phyloP scores from a whole-genome alignment of 2,329 filamentous ascomycete species.

The Pestalotiopsis fici region DNA sequence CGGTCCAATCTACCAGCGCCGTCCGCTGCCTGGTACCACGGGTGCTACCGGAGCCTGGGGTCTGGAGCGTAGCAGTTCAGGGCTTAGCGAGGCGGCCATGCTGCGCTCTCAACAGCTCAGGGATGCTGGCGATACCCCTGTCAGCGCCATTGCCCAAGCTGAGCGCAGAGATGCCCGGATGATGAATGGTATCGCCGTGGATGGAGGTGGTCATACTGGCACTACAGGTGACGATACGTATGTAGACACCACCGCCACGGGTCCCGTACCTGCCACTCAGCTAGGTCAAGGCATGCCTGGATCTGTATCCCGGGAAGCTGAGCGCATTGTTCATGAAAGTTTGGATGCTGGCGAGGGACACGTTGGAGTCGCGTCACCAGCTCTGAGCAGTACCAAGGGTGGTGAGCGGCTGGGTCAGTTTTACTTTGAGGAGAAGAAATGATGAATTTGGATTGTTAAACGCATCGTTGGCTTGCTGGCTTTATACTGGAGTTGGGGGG shows the following conservation, averaged over 20 bases:
- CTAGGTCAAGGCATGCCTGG: slow-evolving; percentile 33
- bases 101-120: slow-evolving; percentile 27
- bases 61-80: slow-evolving; percentile 53
- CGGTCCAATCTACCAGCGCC: slow-evolving; percentile 69
- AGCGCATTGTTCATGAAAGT: slow-evolving; percentile 64
- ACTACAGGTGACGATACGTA: slow-evolving; percentile 51
- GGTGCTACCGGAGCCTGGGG: slow-evolving; percentile 35
- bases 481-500: neutral
- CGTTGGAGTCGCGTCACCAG: slow-evolving; percentile 29
- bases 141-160: slow-evolving; percentile 46
- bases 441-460: neutral
- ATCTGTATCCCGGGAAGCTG: slow-evolving; percentile 50
- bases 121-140: slow-evolving; percentile 40
- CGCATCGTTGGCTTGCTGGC: neutral
- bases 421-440: slow-evolving; percentile 57
- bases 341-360: slow-evolving; percentile 52
- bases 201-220: slow-evolving; percentile 44
- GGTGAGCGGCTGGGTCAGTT: slow-evolving; percentile 56
- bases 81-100: slow-evolving; percentile 47
- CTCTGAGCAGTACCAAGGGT: slow-evolving; percentile 44
- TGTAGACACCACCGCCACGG: slow-evolving; percentile 65
- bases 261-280: slow-evolving; percentile 48
- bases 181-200: slow-evolving; percentile 65
- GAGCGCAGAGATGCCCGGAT: slow-evolving; percentile 64
- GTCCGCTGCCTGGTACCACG: slow-evolving; percentile 41